These are phyloP conservation scores for Colletotrichum gigasporum DNA, from an alignment of 2,329 filamentous ascomycete species.

Conservation along the genomic window DNA sequence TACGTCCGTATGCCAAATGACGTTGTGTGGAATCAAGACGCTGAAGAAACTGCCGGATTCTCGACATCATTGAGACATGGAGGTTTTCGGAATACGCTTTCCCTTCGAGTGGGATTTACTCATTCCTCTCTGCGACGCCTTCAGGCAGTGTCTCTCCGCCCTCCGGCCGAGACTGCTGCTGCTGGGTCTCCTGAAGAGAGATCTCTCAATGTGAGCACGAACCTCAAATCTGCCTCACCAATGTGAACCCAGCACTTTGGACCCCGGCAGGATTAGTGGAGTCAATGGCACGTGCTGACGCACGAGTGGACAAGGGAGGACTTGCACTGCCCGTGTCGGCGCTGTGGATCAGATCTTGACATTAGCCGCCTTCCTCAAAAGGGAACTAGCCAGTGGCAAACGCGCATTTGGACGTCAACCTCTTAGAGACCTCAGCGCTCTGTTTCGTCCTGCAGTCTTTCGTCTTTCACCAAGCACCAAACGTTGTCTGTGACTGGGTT, in stretches of 20 bases:
- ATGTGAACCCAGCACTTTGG: not conserved
- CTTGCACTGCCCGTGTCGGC: conserved; percentile 13
- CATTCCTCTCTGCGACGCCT: not conserved
- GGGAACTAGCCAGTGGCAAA: conserved; percentile 3
- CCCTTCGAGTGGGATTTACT: not conserved
- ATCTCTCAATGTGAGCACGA: no score
- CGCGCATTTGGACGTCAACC: not conserved
- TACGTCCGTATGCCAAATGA: conserved; percentile 17
- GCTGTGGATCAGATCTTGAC: not conserved
- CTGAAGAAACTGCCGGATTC: not conserved
- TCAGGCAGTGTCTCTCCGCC: not conserved
- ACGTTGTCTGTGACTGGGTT: not conserved
- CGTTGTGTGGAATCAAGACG: not conserved
- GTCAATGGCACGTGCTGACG: not conserved
- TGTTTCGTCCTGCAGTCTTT: not conserved
- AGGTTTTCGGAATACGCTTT: not conserved
- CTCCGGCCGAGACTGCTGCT: not conserved
- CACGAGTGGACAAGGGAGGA: not conserved
- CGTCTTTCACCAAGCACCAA: conserved; percentile 7
- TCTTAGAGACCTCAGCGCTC: no score
- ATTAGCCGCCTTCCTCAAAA: conserved; percentile 1
- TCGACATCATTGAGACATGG: not conserved
- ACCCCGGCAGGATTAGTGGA: not conserved
- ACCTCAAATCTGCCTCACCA: not conserved
- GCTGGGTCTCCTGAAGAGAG: no score